Base-by-base conservation (phyloP, 2,329 filamentous ascomycete species). In the Trichoderma koningiopsis region DNA sequence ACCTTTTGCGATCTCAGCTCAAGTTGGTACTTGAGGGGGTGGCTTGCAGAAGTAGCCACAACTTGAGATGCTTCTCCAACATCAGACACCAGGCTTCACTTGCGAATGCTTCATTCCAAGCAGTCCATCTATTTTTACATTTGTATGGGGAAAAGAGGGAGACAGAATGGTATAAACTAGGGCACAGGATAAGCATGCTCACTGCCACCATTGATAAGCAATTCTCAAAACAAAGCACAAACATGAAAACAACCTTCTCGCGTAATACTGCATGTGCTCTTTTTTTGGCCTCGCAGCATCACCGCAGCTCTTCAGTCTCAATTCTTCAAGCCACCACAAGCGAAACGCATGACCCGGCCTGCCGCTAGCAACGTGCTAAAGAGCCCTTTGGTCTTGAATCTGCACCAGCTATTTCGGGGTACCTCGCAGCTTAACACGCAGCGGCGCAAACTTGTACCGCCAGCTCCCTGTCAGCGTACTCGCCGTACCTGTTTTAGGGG, bases 341-440 rank as follows among this genome's bases (percentile, higher is more conserved):
- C 62, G 40, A 59, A 40, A 29, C 40, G 55, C 63, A 67, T 40
- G 40, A 8, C 16, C 53, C 58, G 55, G 63, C 63, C 58, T 59
- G 63, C 37, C 63, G 55, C 63, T 68, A 68, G 37, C 53, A 19
- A 53, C n/a, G 31, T 68, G 65, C 57, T 60, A 68, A 61, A 61
- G 33, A 35, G 47, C 49, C 10, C n/a, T 27, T 53, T 58, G 40
- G 37, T 27, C 52, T 53, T 55, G 43, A 53, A 65, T 65, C 68
- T 63, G 43, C 43, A 65, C 57, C 61, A 53, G 59, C 55, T 65
- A 60, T 65, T 60, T 65, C 63, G 60, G 60, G 68, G 68, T 69
- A 60, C 61, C 35, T 69, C 14, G 22, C 43, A 53, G 43, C 53
- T 56, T 55, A 65, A 65, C 60, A 69, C n/a, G 43, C 53, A 33